Percentiles rank a stretch among this genome's conserved stretches.
phyloP scores from a whole-genome alignment of 768 basidiomycete species.

The Tylopilus plumbeoviolaceoides region DNA sequence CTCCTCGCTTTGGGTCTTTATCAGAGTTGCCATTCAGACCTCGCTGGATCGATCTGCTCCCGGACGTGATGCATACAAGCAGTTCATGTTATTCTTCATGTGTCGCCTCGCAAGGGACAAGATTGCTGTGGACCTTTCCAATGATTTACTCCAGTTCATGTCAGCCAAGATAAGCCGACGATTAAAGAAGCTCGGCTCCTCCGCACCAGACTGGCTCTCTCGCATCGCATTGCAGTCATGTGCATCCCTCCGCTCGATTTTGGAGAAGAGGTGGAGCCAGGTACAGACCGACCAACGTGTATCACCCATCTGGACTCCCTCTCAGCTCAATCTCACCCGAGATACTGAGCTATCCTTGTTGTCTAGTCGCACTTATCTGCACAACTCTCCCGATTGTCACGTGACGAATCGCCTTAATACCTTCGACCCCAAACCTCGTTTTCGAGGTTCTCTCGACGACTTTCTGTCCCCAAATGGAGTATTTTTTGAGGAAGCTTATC shows the following conservation, averaged over 20 bases:
- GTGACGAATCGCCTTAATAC: no score
- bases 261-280: constrained; percentile 34
- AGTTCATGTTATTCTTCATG: constrained; percentile 33
- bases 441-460: constrained; percentile 13
- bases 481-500: constrained; percentile 15
- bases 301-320: constrained; percentile 31
- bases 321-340: constrained; percentile 21
- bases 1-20: constrained; percentile 46
- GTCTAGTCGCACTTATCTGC: constrained; percentile 28
- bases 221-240: constrained; percentile 35
- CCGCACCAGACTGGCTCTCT: constrained; percentile 33
- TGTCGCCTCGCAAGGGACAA: constrained; percentile 10
- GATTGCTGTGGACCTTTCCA: constrained; percentile 8
- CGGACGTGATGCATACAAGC: constrained; percentile 26
- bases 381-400: not conserved
- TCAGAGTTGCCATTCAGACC: constrained; percentile 44
- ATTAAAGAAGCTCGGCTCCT: constrained; percentile 22
- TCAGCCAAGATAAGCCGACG: constrained; percentile 26
- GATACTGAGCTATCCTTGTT: constrained; percentile 35
- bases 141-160: constrained; percentile 29
- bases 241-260: constrained; percentile 14
- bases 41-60: constrained; percentile 21
- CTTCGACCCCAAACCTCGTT: not conserved
- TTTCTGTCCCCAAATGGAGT: constrained; percentile 12
- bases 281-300: constrained; percentile 27